Percentiles rank a stretch among this genome's conserved stretches.
Conservation (phyloP, 1,284 basidiomycete species). For the Trichosporon asahii region DNA sequence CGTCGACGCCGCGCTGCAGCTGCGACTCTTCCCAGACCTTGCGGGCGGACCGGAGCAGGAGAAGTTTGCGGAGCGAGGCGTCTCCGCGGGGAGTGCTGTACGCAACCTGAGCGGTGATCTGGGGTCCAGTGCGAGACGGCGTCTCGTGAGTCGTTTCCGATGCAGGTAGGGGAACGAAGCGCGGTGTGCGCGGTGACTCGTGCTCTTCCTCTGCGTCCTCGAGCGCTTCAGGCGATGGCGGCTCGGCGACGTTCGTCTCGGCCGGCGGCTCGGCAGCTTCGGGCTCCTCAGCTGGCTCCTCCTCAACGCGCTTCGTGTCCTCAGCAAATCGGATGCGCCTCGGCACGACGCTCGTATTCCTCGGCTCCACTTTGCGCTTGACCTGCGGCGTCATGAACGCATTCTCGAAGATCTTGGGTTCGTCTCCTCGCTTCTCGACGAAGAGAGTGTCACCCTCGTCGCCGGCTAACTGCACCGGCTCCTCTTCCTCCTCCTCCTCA, state of each 20-base stretch:
- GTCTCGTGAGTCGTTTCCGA: background rate
- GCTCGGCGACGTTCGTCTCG: background rate
- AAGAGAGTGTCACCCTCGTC: constrained; percentile 46
- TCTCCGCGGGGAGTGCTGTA: constrained; percentile 35
- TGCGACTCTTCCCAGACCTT: constrained; percentile 43
- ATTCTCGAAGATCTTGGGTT: constrained; percentile 24
- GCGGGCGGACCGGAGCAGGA: constrained; percentile 45
- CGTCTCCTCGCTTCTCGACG: constrained; percentile 35
- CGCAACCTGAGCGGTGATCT: constrained; percentile 34
- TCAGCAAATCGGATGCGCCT: constrained; percentile 21
- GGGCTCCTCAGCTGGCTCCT: background rate
- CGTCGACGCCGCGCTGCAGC: constrained; percentile 32
- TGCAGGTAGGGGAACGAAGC: background rate
- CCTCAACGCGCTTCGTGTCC: background rate
- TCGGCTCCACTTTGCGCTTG: constrained; percentile 24
- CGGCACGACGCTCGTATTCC: constrained; percentile 35
- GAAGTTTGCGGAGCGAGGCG: constrained; percentile 40
- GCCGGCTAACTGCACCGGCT: constrained; percentile 34
- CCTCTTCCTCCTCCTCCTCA: constrained; percentile 16
- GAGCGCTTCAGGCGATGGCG: background rate
- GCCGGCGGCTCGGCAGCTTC: background rate
- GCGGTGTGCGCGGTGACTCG: background rate
- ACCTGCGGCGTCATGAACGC: constrained; percentile 40
- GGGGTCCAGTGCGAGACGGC: background rate
- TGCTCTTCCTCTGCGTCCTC: constrained; percentile 13